Evolutionary conservation across 768 basidiomycete genomes (phyloP).

Genomic region (Calocybe indica): DNA sequence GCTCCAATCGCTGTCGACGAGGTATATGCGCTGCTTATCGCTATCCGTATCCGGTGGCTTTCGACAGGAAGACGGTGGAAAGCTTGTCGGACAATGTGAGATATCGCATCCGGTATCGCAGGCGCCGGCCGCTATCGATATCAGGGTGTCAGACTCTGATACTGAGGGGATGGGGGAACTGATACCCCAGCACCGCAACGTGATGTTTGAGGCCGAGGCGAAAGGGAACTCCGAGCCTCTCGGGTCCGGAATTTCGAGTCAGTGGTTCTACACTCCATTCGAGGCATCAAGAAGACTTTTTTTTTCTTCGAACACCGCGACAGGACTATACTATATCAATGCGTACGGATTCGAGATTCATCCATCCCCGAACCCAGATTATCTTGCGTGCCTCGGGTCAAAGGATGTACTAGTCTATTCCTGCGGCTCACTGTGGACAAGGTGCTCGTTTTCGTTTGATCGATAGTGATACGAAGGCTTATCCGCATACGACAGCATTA

Average conservation of each 20-base stretch:
- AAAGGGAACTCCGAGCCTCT: conserved; percentile 55
- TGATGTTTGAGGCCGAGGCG: conserved; percentile 53
- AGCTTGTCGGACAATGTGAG: conserved; percentile 87
- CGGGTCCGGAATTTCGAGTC: conserved; percentile 57
- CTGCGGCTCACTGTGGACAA: conserved; percentile 93
- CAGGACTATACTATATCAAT: conserved; percentile 86
- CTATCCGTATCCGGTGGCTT: conserved; percentile 2
- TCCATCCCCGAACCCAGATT: conserved; percentile 81
- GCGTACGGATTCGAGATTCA: conserved; percentile 90
- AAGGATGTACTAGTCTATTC: conserved; percentile 81
- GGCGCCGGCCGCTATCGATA: conserved; percentile 19
- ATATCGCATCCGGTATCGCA: conserved; percentile 77
- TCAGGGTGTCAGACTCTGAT: conserved; percentile 37
- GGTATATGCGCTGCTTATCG: background rate
- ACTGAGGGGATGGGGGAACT: conserved; percentile 49
- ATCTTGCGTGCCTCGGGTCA: conserved; percentile 52
- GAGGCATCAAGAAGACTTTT: conserved; percentile 2
- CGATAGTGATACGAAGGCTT: too few species aligned
- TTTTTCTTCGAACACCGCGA: conserved; percentile 1
- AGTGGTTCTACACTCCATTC: conserved; percentile 16
- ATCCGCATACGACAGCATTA: conserved; percentile 34
- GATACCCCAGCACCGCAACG: conserved; percentile 46
- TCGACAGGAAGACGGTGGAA: conserved; percentile 62
- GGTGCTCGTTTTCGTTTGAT: conserved; percentile 30
- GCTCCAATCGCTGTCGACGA: conserved; percentile 1